Evolutionary conservation across 1,284 basidiomycete genomes (phyloP).

Genomic region (Boletus smithii): DNA sequence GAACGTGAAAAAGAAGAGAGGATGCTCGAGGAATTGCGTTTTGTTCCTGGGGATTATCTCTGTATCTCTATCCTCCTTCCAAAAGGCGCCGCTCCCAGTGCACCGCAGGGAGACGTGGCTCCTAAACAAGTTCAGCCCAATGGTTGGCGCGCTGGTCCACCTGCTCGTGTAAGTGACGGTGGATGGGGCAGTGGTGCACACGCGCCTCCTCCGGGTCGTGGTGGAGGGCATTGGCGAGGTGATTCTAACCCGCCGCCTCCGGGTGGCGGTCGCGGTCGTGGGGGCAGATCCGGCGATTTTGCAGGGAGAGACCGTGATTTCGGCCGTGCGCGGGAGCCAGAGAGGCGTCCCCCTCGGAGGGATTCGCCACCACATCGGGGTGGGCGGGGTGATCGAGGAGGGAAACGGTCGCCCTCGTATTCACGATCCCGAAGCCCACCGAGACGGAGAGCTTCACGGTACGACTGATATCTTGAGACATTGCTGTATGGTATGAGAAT

Average conservation of each 20-base stretch:
- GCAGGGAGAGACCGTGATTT: slow-evolving; percentile 36
- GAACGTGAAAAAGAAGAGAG: slow-evolving; percentile 55
- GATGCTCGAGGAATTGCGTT: slow-evolving; percentile 70
- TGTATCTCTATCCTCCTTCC: slow-evolving; percentile 68
- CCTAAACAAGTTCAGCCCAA: slow-evolving; percentile 32
- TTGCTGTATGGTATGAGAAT: too few relatives aligned
- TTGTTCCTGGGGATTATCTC: slow-evolving; percentile 75
- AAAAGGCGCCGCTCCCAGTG: slow-evolving; percentile 52
- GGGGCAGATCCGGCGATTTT: slow-evolving; percentile 39
- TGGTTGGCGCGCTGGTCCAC: slow-evolving; percentile 42
- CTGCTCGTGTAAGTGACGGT: slow-evolving; percentile 40
- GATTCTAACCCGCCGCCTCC: slow-evolving; percentile 48
- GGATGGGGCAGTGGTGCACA: slow-evolving; percentile 45
- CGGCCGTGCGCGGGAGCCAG: slow-evolving; percentile 33
- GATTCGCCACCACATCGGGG: slow-evolving; percentile 44
- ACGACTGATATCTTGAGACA: slow-evolving; percentile 35
- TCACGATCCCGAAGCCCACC: slow-evolving; percentile 36
- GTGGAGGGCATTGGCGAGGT: slow-evolving; percentile 69
- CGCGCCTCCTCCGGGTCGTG: slow-evolving; percentile 40
- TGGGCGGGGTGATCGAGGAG: slow-evolving; percentile 39
- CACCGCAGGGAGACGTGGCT: slow-evolving; percentile 19
- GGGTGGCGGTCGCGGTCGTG: slow-evolving; percentile 42
- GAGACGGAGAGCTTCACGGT: slow-evolving; percentile 31
- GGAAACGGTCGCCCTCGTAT: slow-evolving; percentile 37
- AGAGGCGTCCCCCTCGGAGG: slow-evolving; percentile 43